Conservation (phyloP, 352 stramenopile genomes). For the Blastocystis sp. region DNA sequence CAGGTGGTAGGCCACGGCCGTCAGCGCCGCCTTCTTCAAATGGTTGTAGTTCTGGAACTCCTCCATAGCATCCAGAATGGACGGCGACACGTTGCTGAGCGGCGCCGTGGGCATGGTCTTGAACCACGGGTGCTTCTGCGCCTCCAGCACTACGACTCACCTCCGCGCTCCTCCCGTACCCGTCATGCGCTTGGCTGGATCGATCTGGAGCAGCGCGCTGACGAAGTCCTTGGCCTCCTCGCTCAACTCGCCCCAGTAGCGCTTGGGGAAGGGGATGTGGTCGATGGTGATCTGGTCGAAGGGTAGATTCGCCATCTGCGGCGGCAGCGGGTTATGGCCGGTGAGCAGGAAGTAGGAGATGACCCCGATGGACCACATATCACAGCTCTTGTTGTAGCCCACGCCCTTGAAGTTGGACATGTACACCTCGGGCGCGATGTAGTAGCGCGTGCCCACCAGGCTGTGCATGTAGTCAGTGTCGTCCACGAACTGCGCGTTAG, state of each 20-base stretch:
- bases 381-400: slow-evolving; percentile 54
- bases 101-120: neutral
- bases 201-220: neutral
- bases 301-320: neutral
- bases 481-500: slow-evolving; percentile 77
- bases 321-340: slow-evolving; percentile 30
- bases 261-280: slow-evolving; percentile 19
- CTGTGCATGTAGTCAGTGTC: slow-evolving; percentile 76
- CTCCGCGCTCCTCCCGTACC: neutral
- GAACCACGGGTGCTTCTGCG: slow-evolving; percentile 32
- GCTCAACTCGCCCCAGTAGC: slow-evolving; percentile 19
- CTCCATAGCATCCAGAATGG: slow-evolving; percentile 12
- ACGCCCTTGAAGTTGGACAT: slow-evolving; percentile 76
- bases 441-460: slow-evolving; percentile 58
- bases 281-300: slow-evolving; percentile 16
- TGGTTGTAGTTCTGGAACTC: slow-evolving; percentile 45
- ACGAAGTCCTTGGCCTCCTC: slow-evolving; percentile 11
- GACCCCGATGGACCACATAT: slow-evolving; percentile 56
- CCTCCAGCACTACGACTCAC: slow-evolving; percentile 21
- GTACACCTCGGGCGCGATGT: slow-evolving; percentile 59
- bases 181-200: slow-evolving; percentile 22
- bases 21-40: slow-evolving; percentile 44
- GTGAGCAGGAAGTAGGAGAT: slow-evolving; percentile 54
- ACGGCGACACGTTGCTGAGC: neutral
- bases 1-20: slow-evolving; percentile 18